phyloP scores from a whole-genome alignment of 305 asterid species.

The Fraxinus paxiana region DNA sequence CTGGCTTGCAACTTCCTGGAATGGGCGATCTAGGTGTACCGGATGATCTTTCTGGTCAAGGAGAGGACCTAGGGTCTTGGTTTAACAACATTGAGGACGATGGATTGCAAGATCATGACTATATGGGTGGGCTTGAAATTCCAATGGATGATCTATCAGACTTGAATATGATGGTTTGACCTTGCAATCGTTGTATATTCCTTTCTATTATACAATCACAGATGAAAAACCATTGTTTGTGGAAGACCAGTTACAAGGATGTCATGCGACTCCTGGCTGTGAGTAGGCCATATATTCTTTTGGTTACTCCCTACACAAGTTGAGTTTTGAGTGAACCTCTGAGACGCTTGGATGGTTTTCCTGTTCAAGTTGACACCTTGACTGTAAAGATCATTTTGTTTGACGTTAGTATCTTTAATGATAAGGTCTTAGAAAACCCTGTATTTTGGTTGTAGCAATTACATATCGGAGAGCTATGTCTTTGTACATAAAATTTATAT shows the following conservation, averaged over 20 bases:
- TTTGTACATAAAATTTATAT: conserved; percentile 67
- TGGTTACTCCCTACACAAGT: conserved; percentile 44
- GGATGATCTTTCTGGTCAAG: conserved; percentile 68
- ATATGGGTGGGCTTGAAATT: conserved; percentile 72
- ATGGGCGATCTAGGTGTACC: conserved; percentile 70
- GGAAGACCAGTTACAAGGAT: conserved; percentile 45
- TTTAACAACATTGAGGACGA: conserved; percentile 81
- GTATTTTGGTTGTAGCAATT: conserved; percentile 58
- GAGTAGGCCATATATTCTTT: conserved; percentile 52
- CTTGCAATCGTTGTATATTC: conserved; percentile 51
- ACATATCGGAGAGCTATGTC: conserved; percentile 52
- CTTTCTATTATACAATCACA: conserved; percentile 46
- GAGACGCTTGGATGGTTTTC: conserved; percentile 37
- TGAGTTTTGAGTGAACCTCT: conserved; percentile 45
- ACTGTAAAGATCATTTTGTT: conserved; percentile 75
- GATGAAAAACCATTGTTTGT: conserved; percentile 29
- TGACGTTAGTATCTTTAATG: conserved; percentile 46
- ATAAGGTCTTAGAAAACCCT: conserved; percentile 46
- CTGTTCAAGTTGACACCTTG: conserved; percentile 49
- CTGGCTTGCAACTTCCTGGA: conserved; percentile 77
- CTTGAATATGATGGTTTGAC: conserved; percentile 79
- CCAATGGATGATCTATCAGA: conserved; percentile 90
- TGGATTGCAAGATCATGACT: conserved; percentile 65
- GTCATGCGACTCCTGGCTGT: conserved; percentile 36
- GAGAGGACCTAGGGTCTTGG: conserved; percentile 88